Base-by-base conservation (phyloP, 192 early-diverging fungal genomes). In the Glomus cerebriforme region DNA sequence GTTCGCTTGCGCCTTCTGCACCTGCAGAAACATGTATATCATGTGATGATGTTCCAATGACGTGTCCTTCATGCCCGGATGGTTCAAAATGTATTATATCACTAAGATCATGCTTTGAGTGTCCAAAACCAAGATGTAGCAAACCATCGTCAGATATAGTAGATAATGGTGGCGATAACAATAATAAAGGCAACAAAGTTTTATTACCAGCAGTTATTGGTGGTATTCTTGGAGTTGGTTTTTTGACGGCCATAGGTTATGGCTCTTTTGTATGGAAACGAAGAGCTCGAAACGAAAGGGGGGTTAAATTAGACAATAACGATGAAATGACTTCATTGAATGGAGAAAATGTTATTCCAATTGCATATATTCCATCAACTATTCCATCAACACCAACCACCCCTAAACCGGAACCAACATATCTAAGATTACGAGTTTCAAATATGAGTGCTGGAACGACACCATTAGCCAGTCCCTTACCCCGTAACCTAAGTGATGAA, bases 281-380 rank as follows among this genome's bases (percentile, higher is more conserved):
- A 45, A 63, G 8, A 32, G 19, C 13, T 49, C 29, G 26, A 64
- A 73, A 47, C 22, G 27, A 1, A 49, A 10, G 32, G 17, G 39
- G 59, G 19, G 31, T 34, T 26, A 49, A 34, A 73, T 64, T 45
- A 32, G 43, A 49, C 22, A 54, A 47, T 49, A 27, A 31, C 45
- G 26, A 66, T n/a, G 37, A 45, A 47, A 27, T 43, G 34, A 66
- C n/a, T n/a, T 66, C 63, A 49, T 3, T 66, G 19, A n/a, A 54
- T 49, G n/a, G 24, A 10, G 73, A 60, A 59, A 77, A 77, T 45
- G 75, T 77, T 24, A 77, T 77, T 66, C 75, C 75, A 29, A 77
- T 77, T 47, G 75, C 75, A 47, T 77, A 77, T 43, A 77, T 77
- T 29, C 75, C 75, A 66, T 34, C 75, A 31, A 22, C 75, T 15